phyloP scores from a whole-genome alignment of 2,329 filamentous ascomycete species.

The Hirsutella minnesotensis region DNA sequence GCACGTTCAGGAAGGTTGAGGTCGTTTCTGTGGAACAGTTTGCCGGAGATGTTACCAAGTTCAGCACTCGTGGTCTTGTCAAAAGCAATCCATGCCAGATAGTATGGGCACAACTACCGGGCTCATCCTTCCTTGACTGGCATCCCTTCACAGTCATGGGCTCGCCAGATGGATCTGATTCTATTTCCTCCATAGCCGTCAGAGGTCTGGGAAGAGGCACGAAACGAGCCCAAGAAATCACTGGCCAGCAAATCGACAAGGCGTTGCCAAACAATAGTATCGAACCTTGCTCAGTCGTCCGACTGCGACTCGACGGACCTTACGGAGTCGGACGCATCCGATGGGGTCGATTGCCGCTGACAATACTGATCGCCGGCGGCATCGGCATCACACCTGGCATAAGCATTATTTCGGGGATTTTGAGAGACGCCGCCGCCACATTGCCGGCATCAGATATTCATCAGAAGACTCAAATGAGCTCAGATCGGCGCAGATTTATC shows the following conservation, averaged over 20 bases:
- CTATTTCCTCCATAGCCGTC: conserved; percentile 6
- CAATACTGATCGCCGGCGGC: conserved; percentile 11
- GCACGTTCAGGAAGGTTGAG: background rate
- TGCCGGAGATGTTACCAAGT: background rate
- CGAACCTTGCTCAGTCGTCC: no score
- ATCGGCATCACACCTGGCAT: conserved; percentile 14
- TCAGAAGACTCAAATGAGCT: no score
- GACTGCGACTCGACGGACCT: conserved; percentile 10
- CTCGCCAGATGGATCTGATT: conserved; percentile 3
- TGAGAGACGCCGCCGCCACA: conserved; percentile 1
- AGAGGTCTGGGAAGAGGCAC: conserved; percentile 3
- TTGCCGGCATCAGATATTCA: no score
- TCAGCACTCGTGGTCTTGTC: background rate
- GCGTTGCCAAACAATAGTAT: background rate
- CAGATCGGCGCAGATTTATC: no score
- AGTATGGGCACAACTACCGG: conserved; percentile 12
- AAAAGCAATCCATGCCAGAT: conserved; percentile 10
- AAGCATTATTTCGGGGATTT: conserved; percentile 10
- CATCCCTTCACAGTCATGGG: conserved; percentile 14
- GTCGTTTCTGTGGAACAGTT: background rate
- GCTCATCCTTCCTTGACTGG: conserved; percentile 12
- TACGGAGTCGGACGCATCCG: conserved; percentile 9
- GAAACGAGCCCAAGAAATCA: background rate
- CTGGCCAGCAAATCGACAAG: background rate
- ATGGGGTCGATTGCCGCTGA: conserved; percentile 8